A percentile compares a stretch with the other conserved stretches of the same genome.
Evolutionary conservation across 192 early-diverging fungal genomes (phyloP).

Genomic region (Mortierella alpina): DNA sequence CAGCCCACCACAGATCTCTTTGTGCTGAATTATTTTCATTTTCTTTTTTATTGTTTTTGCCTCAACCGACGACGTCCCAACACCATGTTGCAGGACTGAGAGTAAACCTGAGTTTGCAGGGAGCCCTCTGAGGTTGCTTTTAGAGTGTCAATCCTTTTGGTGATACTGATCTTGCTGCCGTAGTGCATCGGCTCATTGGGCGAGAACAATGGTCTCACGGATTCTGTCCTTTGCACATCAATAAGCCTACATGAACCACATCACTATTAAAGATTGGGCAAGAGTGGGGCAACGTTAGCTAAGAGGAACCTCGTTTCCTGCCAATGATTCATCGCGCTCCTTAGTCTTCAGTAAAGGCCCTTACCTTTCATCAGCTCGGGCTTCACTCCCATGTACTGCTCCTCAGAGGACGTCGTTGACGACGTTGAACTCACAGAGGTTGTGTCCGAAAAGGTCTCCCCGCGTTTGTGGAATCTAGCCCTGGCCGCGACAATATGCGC

Average conservation of each 20-base stretch:
- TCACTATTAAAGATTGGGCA: constrained; percentile 5
- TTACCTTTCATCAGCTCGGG: constrained; percentile 10
- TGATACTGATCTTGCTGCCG: too few species aligned
- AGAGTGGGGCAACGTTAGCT: not conserved
- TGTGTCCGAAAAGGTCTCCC: constrained; percentile 65
- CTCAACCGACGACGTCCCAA: too few species aligned
- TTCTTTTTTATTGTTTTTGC: too few species aligned
- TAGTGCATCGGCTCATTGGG: too few species aligned
- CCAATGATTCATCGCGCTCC: not conserved
- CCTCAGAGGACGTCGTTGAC: not conserved
- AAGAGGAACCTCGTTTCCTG: not conserved
- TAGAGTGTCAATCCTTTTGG: too few species aligned
- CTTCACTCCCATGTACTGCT: constrained; percentile 1
- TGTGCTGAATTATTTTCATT: too few species aligned
- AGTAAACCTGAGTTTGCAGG: too few species aligned
- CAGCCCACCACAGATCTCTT: too few species aligned
- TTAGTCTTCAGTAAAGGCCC: not conserved
- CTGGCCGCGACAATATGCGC: constrained; percentile 90
- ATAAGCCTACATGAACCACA: constrained; percentile 33
- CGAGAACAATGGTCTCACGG: too few species aligned
- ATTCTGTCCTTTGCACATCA: too few species aligned
- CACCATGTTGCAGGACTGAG: too few species aligned
- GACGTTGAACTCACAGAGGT: constrained; percentile 19
- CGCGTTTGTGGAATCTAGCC: constrained; percentile 85
- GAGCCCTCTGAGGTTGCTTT: too few species aligned